Evolutionary conservation across 306 rosid genomes (phyloP), one percentile per base, ranked within the genome.

Genomic region (Cicer bijugum): DNA sequence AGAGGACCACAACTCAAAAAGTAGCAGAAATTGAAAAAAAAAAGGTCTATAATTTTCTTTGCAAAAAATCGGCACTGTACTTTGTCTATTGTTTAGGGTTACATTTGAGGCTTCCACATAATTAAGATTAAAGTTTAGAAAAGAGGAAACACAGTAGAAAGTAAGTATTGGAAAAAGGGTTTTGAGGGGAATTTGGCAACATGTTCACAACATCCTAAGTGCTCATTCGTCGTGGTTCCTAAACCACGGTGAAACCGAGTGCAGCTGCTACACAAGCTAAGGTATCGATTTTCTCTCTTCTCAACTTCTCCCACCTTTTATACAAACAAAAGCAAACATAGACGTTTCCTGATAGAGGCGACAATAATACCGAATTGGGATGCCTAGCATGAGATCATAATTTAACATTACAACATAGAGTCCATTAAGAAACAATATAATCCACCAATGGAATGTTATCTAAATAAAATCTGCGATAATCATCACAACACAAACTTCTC

Each of bases 391-490:
- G 46, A 53, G 9, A 62, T 43, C 45, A 12, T 19, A 45, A 23
- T 15, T 38, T 8, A 37, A 42, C 55, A 53, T 15, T 16, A 19
- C 19, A 69, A 65, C 40, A 58, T 37, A 58, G 44, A 65, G 50
- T 43, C 33, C 67, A 11, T 50, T 12, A 68, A 8, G 14, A 42
- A 74, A 70, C 59, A 67, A 78, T 19, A 43, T 44, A 74, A 78
- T 66, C 74, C 77, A 61, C 44, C 53, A 75, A 78, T 14, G 56
- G 51, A 81, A 81, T 28, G 72, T 81, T 40, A 67, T 61, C 56
- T 46, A 55, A 80, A 77, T 61, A 81, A 73, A 81, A 84, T 50
- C 28, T 76, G 75, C 69, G 65, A 75, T 64, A 79, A 75, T 79
- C 76, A 61, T 75, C 48, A 84, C 57, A 84, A 64, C 72, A 69